Evolutionary conservation across 345 rosid genomes (phyloP), one percentile per base, ranked within the genome.

Genomic region (Euclidium syriacum): DNA sequence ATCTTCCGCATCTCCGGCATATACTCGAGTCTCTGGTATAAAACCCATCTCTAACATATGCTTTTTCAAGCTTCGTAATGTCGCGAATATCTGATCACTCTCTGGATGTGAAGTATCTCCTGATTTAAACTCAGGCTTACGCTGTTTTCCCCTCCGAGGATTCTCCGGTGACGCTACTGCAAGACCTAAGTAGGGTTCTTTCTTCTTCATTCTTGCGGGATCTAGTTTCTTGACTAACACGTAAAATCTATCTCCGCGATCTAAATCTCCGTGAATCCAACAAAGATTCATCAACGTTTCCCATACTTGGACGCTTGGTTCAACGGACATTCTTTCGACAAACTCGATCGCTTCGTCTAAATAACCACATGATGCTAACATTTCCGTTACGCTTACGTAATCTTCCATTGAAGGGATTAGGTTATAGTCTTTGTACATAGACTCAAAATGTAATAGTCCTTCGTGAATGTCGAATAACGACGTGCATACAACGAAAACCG

Each of bases 1-100:
- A 85, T 72, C 78, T 78, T 70, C 82, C 83, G 44, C 75, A 55
- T 42, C 79, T 81, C 36, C 76, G 74, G 38, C 72, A 70, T 42
- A 77, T 83, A 73, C 71, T 50, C 78, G 69, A 1, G 83, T 75
- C 52, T 73, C 79, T 0, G 90, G 83, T 73, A 85, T 59, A 50
- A 83, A 87, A 23, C 95, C 97, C 43, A 64, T 76, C 62, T 87
- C 97, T 77, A 81, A 81, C 97, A 90, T 85, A 9, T 83, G 88
- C 52, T 43, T 72, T 71, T 71, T 85, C 65, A 90, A 75, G 40
- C 88, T 51, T 58, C 78, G 74, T 20, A 87, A 77, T 64, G 71
- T 58, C 12, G 76, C 73, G 32, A 80, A 79, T 38, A 80, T 76
- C 58, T 44, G 75, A n/a, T 76, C 79, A 50, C 54, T 74, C 57